Base-by-base conservation (phyloP, 306 rosid genomes). In the Canavalia gladiata region DNA sequence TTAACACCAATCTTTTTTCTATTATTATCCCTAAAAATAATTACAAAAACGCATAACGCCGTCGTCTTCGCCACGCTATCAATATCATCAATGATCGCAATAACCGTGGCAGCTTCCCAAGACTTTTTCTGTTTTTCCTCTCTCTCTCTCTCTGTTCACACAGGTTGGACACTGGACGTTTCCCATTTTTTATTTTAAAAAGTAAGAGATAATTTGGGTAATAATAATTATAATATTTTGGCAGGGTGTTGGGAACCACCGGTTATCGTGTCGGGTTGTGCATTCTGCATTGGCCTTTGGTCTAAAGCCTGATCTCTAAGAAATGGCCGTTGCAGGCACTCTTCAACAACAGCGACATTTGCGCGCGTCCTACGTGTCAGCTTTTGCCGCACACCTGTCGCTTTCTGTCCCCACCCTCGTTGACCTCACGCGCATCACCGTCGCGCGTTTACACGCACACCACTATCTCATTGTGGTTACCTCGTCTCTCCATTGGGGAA, bases 311-410 rank as follows among this genome's bases (percentile, higher is more conserved):
- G 41, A 55, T 31, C 46, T 68, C 72, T 72, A 30, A 70, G 67
- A 75, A 41, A 70, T 81, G 86, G 90, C 86, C 88, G 88, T 84
- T 84, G 77, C 90, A 83, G 83, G 76, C 72, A 76, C 83, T 84
- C 77, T 78, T 43, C 78, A 81, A 81, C 59, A 90, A 87, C 92
- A 89, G 93, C 95, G 91, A 89, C 98, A 90, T 86, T 92, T 89
- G 91, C 94, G 91, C 90, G 92, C 87, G 97, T 89, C 91, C 84
- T 46, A 91, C 97, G 93, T 88, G 93, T 91, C 94, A 86, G 92
- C 83, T 86, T 89, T 89, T 86, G 77, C 85, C 84, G 66, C 93
- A 83, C 94, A 87, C 88, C 85, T 74, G 87, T 92, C 88, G 3
- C 85, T 87, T 83, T 89, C 87, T 35, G 31, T 12, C 29, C 1